Evolutionary conservation across 805 yeast species (phyloP).

Genomic region (Ogataea paraovalis): DNA sequence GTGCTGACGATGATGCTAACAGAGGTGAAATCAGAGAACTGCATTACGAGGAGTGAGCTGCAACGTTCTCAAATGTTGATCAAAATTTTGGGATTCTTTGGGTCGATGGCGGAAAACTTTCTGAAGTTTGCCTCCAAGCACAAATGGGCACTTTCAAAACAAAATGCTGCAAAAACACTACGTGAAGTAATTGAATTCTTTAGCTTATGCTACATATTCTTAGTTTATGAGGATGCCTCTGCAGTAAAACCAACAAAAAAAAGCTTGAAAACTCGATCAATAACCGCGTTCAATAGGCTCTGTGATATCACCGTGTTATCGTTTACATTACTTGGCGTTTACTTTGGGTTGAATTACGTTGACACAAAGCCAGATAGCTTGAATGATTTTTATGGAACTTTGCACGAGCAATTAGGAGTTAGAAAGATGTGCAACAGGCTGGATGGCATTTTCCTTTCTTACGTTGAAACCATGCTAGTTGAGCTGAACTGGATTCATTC

Average conservation of each 20-base stretch:
- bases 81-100: conserved; percentile 49
- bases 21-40: conserved; percentile 30
- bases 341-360: conserved; percentile 27
- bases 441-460: conserved; percentile 55
- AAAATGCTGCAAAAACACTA: conserved; percentile 11
- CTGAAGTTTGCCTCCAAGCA: conserved; percentile 24
- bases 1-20: conserved; percentile 43
- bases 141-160: conserved; percentile 32
- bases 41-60: conserved; percentile 19
- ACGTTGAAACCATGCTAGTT: conserved; percentile 53
- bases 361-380: conserved; percentile 23
- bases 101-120: conserved; percentile 43
- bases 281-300: conserved; percentile 39
- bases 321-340: conserved; percentile 35
- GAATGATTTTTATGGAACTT: conserved; percentile 47
- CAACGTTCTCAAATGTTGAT: conserved; percentile 43
- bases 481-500: conserved; percentile 40
- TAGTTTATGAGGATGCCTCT: conserved; percentile 51
- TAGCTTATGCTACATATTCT: conserved; percentile 43
- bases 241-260: conserved; percentile 33
- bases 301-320: conserved; percentile 42
- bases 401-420: conserved; percentile 73
- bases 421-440: conserved; percentile 66
- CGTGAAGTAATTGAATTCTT: conserved; percentile 30
- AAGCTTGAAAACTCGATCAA: conserved; percentile 42